Evolutionary conservation across 352 stramenopile genomes (phyloP).

Genomic region (Thalassiosira hispida): DNA sequence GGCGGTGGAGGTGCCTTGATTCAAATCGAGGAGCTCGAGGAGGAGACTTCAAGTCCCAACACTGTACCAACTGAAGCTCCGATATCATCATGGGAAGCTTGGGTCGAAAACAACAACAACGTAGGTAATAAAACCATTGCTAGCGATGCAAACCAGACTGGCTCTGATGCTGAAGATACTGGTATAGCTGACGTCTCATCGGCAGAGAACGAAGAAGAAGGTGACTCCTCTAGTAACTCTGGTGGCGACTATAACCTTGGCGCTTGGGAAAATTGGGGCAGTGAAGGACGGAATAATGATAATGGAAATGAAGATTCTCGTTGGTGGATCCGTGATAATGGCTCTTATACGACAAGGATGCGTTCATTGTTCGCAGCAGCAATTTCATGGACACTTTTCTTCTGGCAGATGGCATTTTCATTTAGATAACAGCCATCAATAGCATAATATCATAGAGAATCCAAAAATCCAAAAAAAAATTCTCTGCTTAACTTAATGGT

Average conservation of each 20-base stretch:
- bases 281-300: not conserved
- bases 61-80: conserved; percentile 17
- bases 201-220: not conserved
- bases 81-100: conserved; percentile 19
- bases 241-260: conserved; percentile 13
- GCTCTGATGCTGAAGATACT: not conserved
- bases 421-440: too few species aligned
- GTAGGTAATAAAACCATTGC: not conserved
- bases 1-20: conserved; percentile 11
- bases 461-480: too few species aligned
- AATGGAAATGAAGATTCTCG: not conserved
- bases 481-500: too few species aligned
- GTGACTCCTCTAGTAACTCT: not conserved
- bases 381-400: not conserved
- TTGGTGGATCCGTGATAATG: not conserved
- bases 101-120: conserved; percentile 15
- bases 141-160: conserved; percentile 22
- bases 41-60: conserved; percentile 16
- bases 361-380: not conserved
- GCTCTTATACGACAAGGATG: conserved; percentile 6
- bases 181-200: not conserved
- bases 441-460: too few species aligned
- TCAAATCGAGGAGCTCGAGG: conserved; percentile 1
- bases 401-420: too few species aligned
- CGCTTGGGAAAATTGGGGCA: conserved; percentile 25